Percentiles rank a stretch among this genome's conserved stretches.
Evolutionary conservation across 352 stramenopile species (phyloP).

Genomic region (Thraustochytrium striatum): DNA sequence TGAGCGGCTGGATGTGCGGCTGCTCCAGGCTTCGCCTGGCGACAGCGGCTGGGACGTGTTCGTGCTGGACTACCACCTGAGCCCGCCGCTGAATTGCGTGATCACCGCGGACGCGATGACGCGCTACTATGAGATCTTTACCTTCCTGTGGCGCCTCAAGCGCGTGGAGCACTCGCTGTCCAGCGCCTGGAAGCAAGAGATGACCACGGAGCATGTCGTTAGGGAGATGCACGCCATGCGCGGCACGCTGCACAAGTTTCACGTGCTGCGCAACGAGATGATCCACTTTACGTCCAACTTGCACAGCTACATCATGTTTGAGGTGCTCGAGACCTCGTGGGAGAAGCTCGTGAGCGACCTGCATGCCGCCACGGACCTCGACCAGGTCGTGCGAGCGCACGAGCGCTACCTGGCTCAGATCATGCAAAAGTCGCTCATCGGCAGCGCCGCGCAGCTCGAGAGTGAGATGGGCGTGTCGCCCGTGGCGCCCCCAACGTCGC

Average conservation of each 20-base stretch:
- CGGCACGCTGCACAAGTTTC: conserved; percentile 80
- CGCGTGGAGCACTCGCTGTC: conserved; percentile 84
- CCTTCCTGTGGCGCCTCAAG: conserved; percentile 81
- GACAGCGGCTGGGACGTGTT: conserved; percentile 92
- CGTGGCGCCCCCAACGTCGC: neutral
- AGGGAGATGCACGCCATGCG: conserved; percentile 65
- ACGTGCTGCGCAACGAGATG: conserved; percentile 93
- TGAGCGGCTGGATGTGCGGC: conserved; percentile 80
- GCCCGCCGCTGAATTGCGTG: conserved; percentile 59
- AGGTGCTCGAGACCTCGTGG: conserved; percentile 90
- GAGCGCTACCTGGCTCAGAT: conserved; percentile 86
- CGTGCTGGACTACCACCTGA: conserved; percentile 67
- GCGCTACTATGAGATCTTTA: conserved; percentile 80
- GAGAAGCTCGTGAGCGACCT: conserved; percentile 81
- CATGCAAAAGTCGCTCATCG: conserved; percentile 64
- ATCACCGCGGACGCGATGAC: conserved; percentile 62
- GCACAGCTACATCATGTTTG: conserved; percentile 98
- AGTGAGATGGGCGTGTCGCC: neutral
- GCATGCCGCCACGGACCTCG: conserved; percentile 80
- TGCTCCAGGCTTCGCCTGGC: conserved; percentile 72
- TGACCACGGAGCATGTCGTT: conserved; percentile 87
- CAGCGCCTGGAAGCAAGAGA: conserved; percentile 92
- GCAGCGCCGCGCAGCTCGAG: neutral
- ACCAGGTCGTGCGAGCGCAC: conserved; percentile 91
- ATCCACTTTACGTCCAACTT: conserved; percentile 95